Evolutionary conservation across 371 early-diverging fungal species (phyloP), one percentile per base, ranked within the genome.

Genomic region (Actinomortierella ambigua): DNA sequence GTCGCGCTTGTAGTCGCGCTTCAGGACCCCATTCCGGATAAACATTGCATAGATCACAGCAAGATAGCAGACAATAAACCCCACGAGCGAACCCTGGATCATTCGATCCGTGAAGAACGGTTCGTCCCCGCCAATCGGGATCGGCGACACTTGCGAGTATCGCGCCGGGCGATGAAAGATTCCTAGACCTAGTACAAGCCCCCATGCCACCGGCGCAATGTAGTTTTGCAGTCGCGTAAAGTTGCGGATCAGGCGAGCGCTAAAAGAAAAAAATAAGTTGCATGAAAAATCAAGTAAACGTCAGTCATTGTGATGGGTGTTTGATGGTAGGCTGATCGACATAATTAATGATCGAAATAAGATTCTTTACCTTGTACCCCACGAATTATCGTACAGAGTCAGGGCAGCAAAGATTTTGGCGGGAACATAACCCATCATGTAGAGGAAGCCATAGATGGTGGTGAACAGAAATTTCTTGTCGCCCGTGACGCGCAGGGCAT

Each of bases 341-440:
- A n/a, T n/a, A n/a, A n/a, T n/a, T n/a, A n/a, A n/a, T n/a, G n/a
- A n/a, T n/a, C n/a, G n/a, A n/a, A n/a, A n/a, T n/a, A n/a, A n/a
- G n/a, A n/a, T 29, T n/a, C 23, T 42, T 13, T 65, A 68, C 46
- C 82, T 82, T 2, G 85, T 85, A 14, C 87, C 87, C 87, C 85
- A 86, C 6, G 84, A 80, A 17, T 82, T 82, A 58, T 86, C 87
- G 71, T 83, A 86, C 0, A 86, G 68, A 0, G 85, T 83, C 7
- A 86, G 58, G 2, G 85, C 75, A 3, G 87, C 87, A 79, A 77
- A 85, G 22, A 86, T 50, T 41, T 86, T 86, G 49, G 87, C 83
- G 8, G 87, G 87, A 0, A 86, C 83, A 26, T 82, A 75, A 0
- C 87, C 87, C 9, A 83, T 34, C 51, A 86, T 63, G 54, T 86